Evolutionary conservation across 1,284 basidiomycete genomes (phyloP), one percentile per base, ranked within the genome.

Genomic region (Schizophyllum commune): DNA sequence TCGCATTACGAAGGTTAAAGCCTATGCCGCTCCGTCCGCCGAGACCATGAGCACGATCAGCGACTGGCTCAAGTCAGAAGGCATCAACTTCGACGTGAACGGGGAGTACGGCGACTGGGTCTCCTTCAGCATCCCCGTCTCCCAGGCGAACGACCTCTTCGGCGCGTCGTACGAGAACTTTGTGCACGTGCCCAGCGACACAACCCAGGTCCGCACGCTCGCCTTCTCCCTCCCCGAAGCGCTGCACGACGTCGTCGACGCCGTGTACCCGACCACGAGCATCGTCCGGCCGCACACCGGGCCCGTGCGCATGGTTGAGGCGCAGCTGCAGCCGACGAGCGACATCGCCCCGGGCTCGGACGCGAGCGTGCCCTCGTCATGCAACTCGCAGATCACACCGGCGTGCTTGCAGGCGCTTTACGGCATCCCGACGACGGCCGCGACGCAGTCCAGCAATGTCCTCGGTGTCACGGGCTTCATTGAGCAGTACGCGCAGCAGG

Each of bases 191-290:
- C 80, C 75, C 39, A 82, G 83, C 0, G 80, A 85, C 52, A 72
- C 73, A 15, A 67, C 86, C 39, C 39, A 47, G 39, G 75, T 90
- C 61, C 81, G 88, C 61, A 88, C 89, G n/a, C 84, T 82, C 4
- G 77, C 75, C 53, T 92, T 91, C 73, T 85, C 84, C 66, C 75
- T 92, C 8, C 89, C 90, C 0, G 77, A 76, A 61, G 63, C 79
- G 61, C 70, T 92, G 20, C 79, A 85, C 64, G 73, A 74, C 5
- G 88, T 91, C 67, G 70, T 91, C 55, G 87, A 91, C 56, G 72
- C 90, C 47, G 77, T 92, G 52, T 86, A 89, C 63, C 90, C 90
- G 0, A 92, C 90, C 0, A 89, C 88, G 0, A 80, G 85, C 71
- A 91, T 91, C 68, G 77, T 79, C 54, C 80, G 79, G 52, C 76